Percentiles rank a stretch among this genome's conserved stretches.
Evolutionary conservation across 2,329 filamentous ascomycete species (phyloP).

Genomic region (Aureobasidium pullulans): DNA sequence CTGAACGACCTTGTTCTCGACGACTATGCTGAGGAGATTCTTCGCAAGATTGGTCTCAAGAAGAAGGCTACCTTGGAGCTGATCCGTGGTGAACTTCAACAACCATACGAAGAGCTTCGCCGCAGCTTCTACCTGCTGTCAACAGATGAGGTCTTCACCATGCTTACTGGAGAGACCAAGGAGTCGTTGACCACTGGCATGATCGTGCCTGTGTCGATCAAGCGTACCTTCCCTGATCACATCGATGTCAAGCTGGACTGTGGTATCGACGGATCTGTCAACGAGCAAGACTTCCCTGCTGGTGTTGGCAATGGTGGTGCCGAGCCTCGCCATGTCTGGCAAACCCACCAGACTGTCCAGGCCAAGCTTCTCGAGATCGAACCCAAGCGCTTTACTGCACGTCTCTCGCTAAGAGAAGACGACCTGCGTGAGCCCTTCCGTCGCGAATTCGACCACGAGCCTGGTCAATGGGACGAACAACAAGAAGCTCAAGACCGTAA

Average conservation of each 20-base stretch:
- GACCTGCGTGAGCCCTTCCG: slow-evolving; percentile 66
- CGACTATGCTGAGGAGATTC: slow-evolving; percentile 92
- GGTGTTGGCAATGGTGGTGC: slow-evolving; percentile 57
- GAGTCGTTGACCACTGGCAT: slow-evolving; percentile 80
- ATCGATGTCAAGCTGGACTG: slow-evolving; percentile 91
- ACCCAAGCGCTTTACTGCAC: slow-evolving; percentile 74
- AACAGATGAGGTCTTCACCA: slow-evolving; percentile 81
- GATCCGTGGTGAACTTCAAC: slow-evolving; percentile 86
- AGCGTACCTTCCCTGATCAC: slow-evolving; percentile 83
- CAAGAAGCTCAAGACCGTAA: slow-evolving; percentile 63
- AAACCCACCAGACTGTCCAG: slow-evolving; percentile 74
- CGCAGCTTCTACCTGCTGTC: slow-evolving; percentile 65
- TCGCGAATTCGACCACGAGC: slow-evolving; percentile 61
- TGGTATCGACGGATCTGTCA: slow-evolving; percentile 82
- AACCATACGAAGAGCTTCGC: slow-evolving; percentile 89
- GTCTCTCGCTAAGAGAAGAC: slow-evolving; percentile 77
- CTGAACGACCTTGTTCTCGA: slow-evolving; percentile 95
- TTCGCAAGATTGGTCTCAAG: slow-evolving; percentile 84
- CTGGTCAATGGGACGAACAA: slow-evolving; percentile 70
- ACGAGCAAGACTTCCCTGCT: slow-evolving; percentile 72
- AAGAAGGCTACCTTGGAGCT: slow-evolving; percentile 95
- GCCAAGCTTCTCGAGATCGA: slow-evolving; percentile 85
- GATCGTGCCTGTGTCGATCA: slow-evolving; percentile 84
- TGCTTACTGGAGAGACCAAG: slow-evolving; percentile 88
- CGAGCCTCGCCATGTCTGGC: slow-evolving; percentile 57